These are phyloP conservation scores for Vaccinium myrtillus DNA, from an alignment of 148 eudicot species.

Conservation along the genomic window DNA sequence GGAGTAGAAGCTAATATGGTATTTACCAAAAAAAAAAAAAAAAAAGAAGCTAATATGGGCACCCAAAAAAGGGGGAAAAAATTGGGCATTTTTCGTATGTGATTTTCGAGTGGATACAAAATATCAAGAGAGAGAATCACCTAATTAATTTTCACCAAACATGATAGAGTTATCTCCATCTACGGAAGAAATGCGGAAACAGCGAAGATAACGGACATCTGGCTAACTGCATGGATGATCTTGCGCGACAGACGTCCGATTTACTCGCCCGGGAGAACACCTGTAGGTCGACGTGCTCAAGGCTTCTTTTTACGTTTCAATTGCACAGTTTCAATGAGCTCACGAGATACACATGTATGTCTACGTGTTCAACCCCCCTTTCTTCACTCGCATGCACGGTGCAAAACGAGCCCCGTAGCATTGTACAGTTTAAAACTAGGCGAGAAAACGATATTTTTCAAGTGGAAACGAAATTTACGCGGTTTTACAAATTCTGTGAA, in stretches of 20 bases:
- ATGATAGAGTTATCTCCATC: neutral
- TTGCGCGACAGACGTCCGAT: neutral
- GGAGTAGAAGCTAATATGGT: neutral
- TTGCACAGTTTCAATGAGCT: neutral
- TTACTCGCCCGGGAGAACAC: neutral
- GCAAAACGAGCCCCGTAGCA: too few relatives aligned
- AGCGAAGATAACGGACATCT: too few relatives aligned
- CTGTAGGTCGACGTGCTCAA: neutral
- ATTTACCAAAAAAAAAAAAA: too few relatives aligned
- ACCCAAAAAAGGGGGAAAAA: too few relatives aligned
- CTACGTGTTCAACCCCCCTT: too few relatives aligned
- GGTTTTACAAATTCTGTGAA: neutral
- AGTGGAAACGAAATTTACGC: neutral
- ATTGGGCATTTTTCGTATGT: too few relatives aligned
- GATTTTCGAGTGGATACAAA: too few relatives aligned
- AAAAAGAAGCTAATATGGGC: neutral
- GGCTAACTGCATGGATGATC: neutral
- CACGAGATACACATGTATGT: neutral
- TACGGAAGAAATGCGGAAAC: neutral
- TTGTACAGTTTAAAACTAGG: neutral
- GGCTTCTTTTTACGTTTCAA: neutral
- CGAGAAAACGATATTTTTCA: neutral
- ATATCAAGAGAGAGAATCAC: too few relatives aligned
- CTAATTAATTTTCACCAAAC: too few relatives aligned
- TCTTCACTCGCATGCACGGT: too few relatives aligned